Conservation (phyloP, 495 filamentous ascomycete species). For the Xylaria bambusicola region DNA sequence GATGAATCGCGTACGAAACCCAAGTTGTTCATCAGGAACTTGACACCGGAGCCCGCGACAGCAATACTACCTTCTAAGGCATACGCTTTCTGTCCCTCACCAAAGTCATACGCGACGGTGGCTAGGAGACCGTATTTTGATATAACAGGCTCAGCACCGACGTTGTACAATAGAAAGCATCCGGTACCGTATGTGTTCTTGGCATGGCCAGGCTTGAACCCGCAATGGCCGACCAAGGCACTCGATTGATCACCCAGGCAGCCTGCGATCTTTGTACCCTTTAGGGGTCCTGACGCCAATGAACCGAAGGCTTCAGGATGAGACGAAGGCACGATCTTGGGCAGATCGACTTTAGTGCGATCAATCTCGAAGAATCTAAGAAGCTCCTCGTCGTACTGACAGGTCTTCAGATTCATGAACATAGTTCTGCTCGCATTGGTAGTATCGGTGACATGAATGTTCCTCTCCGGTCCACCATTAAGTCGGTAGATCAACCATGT, state of each 20-base stretch:
- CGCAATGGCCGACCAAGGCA: slow-evolving; percentile 89
- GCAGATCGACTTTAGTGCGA: slow-evolving; percentile 71
- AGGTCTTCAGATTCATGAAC: slow-evolving; percentile 90
- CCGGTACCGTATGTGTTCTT: slow-evolving; percentile 98
- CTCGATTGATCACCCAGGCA: slow-evolving; percentile 92
- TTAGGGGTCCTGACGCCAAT: slow-evolving; percentile 65
- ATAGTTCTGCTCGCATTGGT: slow-evolving; percentile 94
- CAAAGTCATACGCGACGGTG: slow-evolving; percentile 87
- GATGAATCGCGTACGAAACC: slow-evolving; percentile 76
- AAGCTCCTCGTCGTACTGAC: slow-evolving; percentile 81
- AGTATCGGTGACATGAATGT: slow-evolving; percentile 80
- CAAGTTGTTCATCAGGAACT: slow-evolving; percentile 88
- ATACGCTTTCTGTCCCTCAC: slow-evolving; percentile 72
- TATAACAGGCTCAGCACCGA: slow-evolving; percentile 85
- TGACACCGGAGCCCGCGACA: slow-evolving; percentile 86
- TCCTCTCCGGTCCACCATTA: slow-evolving; percentile 70
- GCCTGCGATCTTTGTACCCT: slow-evolving; percentile 79
- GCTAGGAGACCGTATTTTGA: slow-evolving; percentile 86
- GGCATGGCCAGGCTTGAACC: slow-evolving; percentile 80
- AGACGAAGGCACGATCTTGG: slow-evolving; percentile 85
- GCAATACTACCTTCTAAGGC: slow-evolving; percentile 92
- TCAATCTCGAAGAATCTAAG: slow-evolving; percentile 84
- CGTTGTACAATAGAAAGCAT: slow-evolving; percentile 94
- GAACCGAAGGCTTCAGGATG: slow-evolving; percentile 74
- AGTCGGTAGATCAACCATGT: slow-evolving; percentile 89